Conservation (phyloP, 768 basidiomycete genomes). For the Tulasnella calospora region DNA sequence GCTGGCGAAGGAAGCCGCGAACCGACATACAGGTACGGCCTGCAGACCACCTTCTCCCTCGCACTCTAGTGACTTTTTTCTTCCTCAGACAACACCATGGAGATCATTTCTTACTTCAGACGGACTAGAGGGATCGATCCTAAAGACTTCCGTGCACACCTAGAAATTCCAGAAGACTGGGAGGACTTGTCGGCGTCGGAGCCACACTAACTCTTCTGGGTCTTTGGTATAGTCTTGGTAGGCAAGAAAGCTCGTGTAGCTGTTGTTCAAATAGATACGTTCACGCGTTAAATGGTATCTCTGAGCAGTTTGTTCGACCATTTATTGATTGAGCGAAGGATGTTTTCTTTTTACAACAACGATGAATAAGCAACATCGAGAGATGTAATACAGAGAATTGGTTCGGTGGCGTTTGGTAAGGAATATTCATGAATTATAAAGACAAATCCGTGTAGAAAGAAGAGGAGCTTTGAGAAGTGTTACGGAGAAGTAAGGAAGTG, state of each 20-base stretch:
- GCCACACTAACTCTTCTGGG: neutral
- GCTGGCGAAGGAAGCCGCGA: slow-evolving; percentile 75
- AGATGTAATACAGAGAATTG: neutral
- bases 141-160: slow-evolving; percentile 60
- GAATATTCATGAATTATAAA: neutral
- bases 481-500: neutral
- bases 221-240: neutral
- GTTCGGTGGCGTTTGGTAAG: neutral
- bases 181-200: slow-evolving; percentile 56
- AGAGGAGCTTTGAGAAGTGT: neutral
- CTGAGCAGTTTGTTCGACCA: too few species aligned
- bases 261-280: too few species aligned
- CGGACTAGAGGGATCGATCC: slow-evolving; percentile 39
- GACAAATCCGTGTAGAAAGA: neutral
- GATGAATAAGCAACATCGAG: neutral
- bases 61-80: neutral
- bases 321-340: too few species aligned
- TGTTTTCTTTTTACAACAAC: neutral
- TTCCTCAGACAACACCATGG: slow-evolving; percentile 27
- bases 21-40: slow-evolving; percentile 78
- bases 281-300: too few species aligned
- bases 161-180: slow-evolving; percentile 67
- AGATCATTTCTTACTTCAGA: slow-evolving; percentile 23
- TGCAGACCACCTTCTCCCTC: neutral
- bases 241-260: too few species aligned